These are phyloP conservation scores for Suillus lakei DNA, from an alignment of 768 basidiomycete genomes.

Conservation along the genomic window DNA sequence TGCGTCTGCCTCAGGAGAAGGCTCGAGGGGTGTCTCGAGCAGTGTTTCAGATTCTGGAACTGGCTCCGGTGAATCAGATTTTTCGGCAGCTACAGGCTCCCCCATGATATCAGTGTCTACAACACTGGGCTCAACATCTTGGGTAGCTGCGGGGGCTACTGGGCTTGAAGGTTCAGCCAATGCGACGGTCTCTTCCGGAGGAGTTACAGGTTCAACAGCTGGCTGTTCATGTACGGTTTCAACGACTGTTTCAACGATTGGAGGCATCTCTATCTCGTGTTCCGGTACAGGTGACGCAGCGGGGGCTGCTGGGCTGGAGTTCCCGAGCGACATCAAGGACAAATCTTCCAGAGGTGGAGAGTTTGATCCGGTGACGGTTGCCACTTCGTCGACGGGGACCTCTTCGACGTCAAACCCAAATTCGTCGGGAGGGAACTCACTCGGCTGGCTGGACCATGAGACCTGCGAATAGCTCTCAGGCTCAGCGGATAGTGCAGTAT, in stretches of 20 bases:
- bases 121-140: neutral
- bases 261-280: slow-evolving; percentile 1
- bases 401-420: slow-evolving; percentile 30
- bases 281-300: slow-evolving; percentile 10
- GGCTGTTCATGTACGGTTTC: slow-evolving; percentile 2
- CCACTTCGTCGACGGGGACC: slow-evolving; percentile 25
- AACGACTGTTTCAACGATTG: neutral
- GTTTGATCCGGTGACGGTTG: slow-evolving; percentile 18
- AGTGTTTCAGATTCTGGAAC: slow-evolving; percentile 7
- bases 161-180: neutral
- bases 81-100: slow-evolving; percentile 18
- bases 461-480: slow-evolving; percentile 10
- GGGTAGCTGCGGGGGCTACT: neutral
- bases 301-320: slow-evolving; percentile 10
- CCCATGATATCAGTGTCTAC: slow-evolving; percentile 7
- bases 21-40: slow-evolving; percentile 11
- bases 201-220: neutral
- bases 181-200: neutral
- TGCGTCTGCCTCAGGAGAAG: slow-evolving; percentile 15
- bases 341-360: slow-evolving; percentile 35
- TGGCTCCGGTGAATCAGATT: slow-evolving; percentile 6
- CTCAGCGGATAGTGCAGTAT: slow-evolving; percentile 18
- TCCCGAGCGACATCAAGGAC: slow-evolving; percentile 31
- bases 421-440: neutral
- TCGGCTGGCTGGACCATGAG: slow-evolving; percentile 17